Evolutionary conservation across 2,329 filamentous ascomycete genomes (phyloP), one percentile per base, ranked within the genome.

Genomic region (Atkinsonella hypoxylon): DNA sequence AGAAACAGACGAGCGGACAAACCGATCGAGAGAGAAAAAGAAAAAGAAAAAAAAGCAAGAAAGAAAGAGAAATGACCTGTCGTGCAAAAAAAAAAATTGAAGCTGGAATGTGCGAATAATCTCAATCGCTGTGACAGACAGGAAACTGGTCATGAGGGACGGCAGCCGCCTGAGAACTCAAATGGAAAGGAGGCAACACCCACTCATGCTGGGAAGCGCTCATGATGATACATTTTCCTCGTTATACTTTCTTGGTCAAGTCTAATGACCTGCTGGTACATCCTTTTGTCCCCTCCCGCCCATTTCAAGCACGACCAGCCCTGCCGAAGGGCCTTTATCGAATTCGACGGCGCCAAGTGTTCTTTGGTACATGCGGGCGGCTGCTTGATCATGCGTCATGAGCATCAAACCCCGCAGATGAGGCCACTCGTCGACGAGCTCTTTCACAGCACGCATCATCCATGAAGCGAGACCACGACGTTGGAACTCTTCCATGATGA

Each of bases 391-490:
- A 53, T 67, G 66, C 9, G 77, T 74, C 57, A 82, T 63, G 51
- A 85, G 67, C 64, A 84, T 69, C 13, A 78, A 67, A 20, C 79
- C 72, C 43, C 84, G 70, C 59, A 89, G 68, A 54, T 76, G 65
- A 1, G 79, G 75, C 74, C 83, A 79, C 31, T 69, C 69, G 20
- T 71, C 64, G 38, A 80, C 60, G 3, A 76, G 63, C 57, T 85
- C 79, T 55, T 78, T 73, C 52, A 84, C 65, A 56, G 77, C 81
- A 5, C 69, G 64, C 62, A 86, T 75, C 60, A 87, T 65, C 81
- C 82, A 87, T 42, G 69, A 75, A 3, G 79, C 84, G 1, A 88
- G 69, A 0, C 84, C 83, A 10, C 72, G 68, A 4, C 77, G 74
- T 60, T 83, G 81, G 58, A 80, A 77, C 39, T 75, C 71, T 0